Percentiles rank a stretch among this genome's conserved stretches.
Conservation (phyloP, 768 basidiomycete genomes). For the Leccinum uliginosum region DNA sequence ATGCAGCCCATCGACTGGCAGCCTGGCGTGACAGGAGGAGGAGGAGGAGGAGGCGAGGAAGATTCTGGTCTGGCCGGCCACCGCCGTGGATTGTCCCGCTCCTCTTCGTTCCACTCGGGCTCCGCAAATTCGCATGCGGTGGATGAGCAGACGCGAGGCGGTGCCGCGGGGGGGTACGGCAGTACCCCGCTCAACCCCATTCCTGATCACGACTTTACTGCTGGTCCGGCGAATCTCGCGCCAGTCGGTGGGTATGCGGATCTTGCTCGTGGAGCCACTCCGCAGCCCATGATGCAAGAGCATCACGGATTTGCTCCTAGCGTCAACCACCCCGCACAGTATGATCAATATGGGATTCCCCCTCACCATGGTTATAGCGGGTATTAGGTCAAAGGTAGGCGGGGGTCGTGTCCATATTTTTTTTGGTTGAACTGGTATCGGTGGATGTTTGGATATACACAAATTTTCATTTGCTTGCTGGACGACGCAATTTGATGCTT, state of each 20-base stretch:
- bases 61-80: conserved; percentile 42
- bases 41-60: conserved; percentile 29
- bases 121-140: conserved; percentile 33
- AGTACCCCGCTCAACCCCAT: conserved; percentile 37
- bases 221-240: conserved; percentile 51
- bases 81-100: conserved; percentile 50
- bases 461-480: conserved; percentile 27
- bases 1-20: conserved; percentile 89
- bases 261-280: conserved; percentile 69
- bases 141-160: conserved; percentile 30
- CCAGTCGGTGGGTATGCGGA: conserved; percentile 82
- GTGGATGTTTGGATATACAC: conserved; percentile 5
- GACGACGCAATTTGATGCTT: conserved; percentile 21
- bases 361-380: conserved; percentile 46
- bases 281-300: conserved; percentile 53
- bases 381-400: conserved; percentile 11
- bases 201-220: conserved; percentile 76
- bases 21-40: conserved; percentile 38
- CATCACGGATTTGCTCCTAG: conserved; percentile 34
- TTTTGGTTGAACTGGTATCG: neutral
- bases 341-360: conserved; percentile 54
- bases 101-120: conserved; percentile 68
- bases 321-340: conserved; percentile 44
- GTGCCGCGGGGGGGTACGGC: conserved; percentile 28
- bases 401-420: neutral